Base-by-base conservation (phyloP, 2,329 filamentous ascomycete species). In the Penicillium brasilianum region DNA sequence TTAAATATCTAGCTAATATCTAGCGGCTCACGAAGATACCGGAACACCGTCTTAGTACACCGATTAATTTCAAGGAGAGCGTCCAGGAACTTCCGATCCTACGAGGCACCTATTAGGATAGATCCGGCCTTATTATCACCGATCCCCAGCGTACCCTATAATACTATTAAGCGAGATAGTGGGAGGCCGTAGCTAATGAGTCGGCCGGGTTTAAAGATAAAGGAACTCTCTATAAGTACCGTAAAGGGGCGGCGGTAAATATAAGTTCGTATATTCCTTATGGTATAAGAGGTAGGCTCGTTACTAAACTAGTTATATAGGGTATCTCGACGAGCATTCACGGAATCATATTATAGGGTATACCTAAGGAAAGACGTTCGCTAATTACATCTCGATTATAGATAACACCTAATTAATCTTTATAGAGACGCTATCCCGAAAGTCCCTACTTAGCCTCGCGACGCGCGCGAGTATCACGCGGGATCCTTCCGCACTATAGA, bases 31-130 rank as follows among this genome's bases (percentile, higher is more conserved):
- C 60, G 11, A 14, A 62, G 13, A 49, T 70, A 8, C 69, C 61
- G n/a, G 61, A 59, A 8, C 63, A 69, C 59, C 61, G 62, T 9
- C 62, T 63, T 18, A 70, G 68, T 41, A 67, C 63, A 18, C 69
- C 64, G 4, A 67, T 71, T 41, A 32, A 69, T 37, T 66, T 70
- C 41, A 69, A 69, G 36, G 59, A 25, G 20, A n/a, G n/a, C n/a
- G n/a, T n/a, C n/a, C n/a, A 28, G 25, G 25, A 28, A 28, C 25
- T 28, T 28, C 25, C 25, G 25, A 28, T 28, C 25, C 25, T 28
- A 6, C 25, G 25, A 28, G 25, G 25, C 25, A 28, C 25, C 25
- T 28, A 6, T 6, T 6, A 28, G 25, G 25, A 28, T 28, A 6
- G 3, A 28, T 28, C 25, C 3, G 6, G 25, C 6, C 6, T 28